Conservation (phyloP, 2,329 filamentous ascomycete genomes). For the Diaporthe citri region DNA sequence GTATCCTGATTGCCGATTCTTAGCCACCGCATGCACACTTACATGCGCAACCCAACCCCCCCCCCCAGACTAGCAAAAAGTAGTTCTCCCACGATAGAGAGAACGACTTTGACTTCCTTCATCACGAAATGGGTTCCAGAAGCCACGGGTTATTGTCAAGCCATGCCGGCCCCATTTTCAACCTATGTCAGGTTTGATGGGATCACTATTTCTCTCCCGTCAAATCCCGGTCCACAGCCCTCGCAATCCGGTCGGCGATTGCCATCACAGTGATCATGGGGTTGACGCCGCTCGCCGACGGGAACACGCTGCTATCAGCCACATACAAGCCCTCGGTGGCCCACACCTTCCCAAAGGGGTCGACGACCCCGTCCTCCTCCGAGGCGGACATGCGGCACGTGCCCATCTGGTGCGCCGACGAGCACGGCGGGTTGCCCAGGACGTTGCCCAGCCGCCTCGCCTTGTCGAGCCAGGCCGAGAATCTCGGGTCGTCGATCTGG, state of each 20-base stretch:
- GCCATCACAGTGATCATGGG: conserved; percentile 86
- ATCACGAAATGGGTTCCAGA: background rate
- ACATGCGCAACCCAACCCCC: no score
- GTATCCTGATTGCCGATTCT: background rate
- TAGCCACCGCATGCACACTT: no score
- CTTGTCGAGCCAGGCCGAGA: conserved; percentile 71
- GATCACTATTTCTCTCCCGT: conserved; percentile 9
- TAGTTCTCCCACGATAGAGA: background rate
- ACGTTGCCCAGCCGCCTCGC: conserved; percentile 63
- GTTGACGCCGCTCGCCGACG: conserved; percentile 82
- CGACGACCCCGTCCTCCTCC: conserved; percentile 67
- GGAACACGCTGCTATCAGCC: conserved; percentile 81
- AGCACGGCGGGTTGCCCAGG: conserved; percentile 66
- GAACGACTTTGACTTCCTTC: background rate
- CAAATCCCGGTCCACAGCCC: conserved; percentile 65
- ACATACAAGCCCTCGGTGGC: conserved; percentile 75
- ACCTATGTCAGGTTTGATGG: background rate
- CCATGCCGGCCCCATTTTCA: background rate
- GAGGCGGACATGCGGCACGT: conserved; percentile 77
- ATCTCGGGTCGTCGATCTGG: conserved; percentile 69
- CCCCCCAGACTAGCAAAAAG: no score
- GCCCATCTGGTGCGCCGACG: conserved; percentile 87
- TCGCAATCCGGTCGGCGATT: conserved; percentile 74
- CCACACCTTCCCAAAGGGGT: conserved; percentile 73
- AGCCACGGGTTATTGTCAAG: background rate